A percentile compares a stretch with the other conserved stretches of the same genome.
Evolutionary conservation across 164 flowering plant species (phyloP).

Genomic region (Tetrastigma voinierianum): DNA sequence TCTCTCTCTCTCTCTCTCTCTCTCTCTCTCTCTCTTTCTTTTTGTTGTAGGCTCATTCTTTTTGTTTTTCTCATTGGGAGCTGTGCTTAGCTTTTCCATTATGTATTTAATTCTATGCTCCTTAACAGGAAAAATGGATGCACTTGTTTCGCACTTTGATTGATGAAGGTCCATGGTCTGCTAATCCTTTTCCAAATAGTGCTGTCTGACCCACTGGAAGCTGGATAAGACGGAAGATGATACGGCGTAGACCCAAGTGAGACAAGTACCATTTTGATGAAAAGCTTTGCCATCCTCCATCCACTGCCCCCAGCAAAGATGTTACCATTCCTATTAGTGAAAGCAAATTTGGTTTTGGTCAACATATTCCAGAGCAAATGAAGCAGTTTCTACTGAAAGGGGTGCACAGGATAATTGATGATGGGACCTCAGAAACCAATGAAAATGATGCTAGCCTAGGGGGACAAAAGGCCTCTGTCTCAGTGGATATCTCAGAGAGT

Average conservation of each 20-base stretch:
- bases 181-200: constrained; percentile 83
- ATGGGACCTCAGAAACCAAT: constrained; percentile 47
- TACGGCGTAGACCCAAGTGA: constrained; percentile 90
- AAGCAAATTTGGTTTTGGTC: constrained; percentile 47
- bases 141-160: constrained; percentile 83
- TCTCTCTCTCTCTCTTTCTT: not conserved
- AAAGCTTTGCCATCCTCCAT: constrained; percentile 67
- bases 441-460: constrained; percentile 46
- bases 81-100: not conserved
- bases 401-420: constrained; percentile 73
- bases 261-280: constrained; percentile 91
- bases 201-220: constrained; percentile 75
- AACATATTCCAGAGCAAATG: constrained; percentile 81
- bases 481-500: constrained; percentile 40
- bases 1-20: not conserved
- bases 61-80: not conserved
- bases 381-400: constrained; percentile 83
- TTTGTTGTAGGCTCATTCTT: not conserved
- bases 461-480: constrained; percentile 22
- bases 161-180: constrained; percentile 99
- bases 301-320: constrained; percentile 34
- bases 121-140: constrained; percentile 85
- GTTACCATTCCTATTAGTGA: constrained; percentile 34
- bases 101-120: not conserved
- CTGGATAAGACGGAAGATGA: constrained; percentile 93